A percentile compares a stretch with the other conserved stretches of the same genome.
Evolutionary conservation across 805 yeast species (phyloP).

Genomic region (Lachancea nothofagi): DNA sequence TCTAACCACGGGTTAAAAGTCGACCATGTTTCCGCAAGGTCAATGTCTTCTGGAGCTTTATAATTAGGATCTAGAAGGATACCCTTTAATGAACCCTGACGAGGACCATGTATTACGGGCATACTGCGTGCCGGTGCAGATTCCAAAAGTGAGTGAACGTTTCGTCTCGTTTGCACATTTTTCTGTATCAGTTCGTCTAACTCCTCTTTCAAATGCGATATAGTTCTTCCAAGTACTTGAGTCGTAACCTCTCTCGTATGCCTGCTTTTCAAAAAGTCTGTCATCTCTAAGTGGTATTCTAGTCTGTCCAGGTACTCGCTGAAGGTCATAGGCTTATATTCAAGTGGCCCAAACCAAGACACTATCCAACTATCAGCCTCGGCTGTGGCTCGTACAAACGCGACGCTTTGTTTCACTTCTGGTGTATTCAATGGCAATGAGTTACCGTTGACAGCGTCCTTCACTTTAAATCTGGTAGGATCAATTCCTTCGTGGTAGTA

Average conservation of each 20-base stretch:
- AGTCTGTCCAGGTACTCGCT: conserved; percentile 34
- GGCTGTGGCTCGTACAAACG: conserved; percentile 39
- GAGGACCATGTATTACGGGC: conserved; percentile 6
- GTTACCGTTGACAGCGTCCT: conserved; percentile 30
- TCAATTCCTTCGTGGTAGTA: conserved; percentile 35
- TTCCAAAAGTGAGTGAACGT: conserved; percentile 13
- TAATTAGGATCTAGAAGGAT: conserved; percentile 18
- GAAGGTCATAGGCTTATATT: conserved; percentile 46
- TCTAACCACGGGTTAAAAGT: conserved; percentile 35
- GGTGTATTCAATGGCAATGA: conserved; percentile 27
- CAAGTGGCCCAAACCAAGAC: conserved; percentile 65
- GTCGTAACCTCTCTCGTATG: conserved; percentile 18
- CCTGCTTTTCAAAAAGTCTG: conserved; percentile 22
- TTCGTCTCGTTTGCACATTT: conserved; percentile 18
- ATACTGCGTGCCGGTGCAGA: conserved; percentile 16
- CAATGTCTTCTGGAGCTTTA: conserved; percentile 21
- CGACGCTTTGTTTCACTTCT: conserved; percentile 34
- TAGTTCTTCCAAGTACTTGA: conserved; percentile 14
- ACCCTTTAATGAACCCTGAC: conserved; percentile 17
- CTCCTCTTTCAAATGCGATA: conserved; percentile 17
- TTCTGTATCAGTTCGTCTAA: conserved; percentile 12
- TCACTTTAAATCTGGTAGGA: conserved; percentile 31
- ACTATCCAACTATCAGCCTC: conserved; percentile 43
- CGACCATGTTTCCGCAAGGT: conserved; percentile 29
- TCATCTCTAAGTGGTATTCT: conserved; percentile 30